Evolutionary conservation across 768 basidiomycete genomes (phyloP), one percentile per base, ranked within the genome.

Genomic region (Amanita rimosa): DNA sequence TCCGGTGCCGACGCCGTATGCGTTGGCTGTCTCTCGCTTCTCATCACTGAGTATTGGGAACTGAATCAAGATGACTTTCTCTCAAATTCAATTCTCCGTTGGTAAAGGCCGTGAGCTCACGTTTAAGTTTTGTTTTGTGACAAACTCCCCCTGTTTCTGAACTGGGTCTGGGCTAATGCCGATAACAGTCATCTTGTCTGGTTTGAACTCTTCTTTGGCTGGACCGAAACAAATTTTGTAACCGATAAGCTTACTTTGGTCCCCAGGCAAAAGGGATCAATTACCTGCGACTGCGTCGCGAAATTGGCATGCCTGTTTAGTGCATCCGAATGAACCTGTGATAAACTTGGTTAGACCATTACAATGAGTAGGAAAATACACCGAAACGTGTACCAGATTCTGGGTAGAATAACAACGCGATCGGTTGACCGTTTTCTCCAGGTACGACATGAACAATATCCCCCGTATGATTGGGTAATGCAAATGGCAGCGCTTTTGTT

Each of bases 1-100:
- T 1, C 78, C 77, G 55, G 75, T 82, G 9, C 76, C 77, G n/a
- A 88, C 72, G 1, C 71, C 64, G 57, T 85, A 92, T 2, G 74
- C 70, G 57, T 79, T 77, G 54, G 80, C 71, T 2, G 74, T 80
- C 48, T 72, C 69, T 35, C 81, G 81, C 10, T 79, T 70, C 16
- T 64, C 60, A 55, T 93, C 90, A 55, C 84, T 87, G 55, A 93
- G 64, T 19, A 92, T 74, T 3, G 87, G 86, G 64, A 85, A 92
- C 84, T 86, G 52, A 26, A 11, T 7, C 26, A 21, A n/a, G 19
- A 17, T 27, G 21, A 24, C 16, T 46, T 33, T 13, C 19, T 24
- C 14, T 19, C 21, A 21, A 47, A 38, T 6, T n/a, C 10, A 21
- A n/a, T n/a, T 27, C 22, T 16, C 11, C 19, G 14, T 8, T 10